phyloP scores from a whole-genome alignment of 352 stramenopile genomes.

The Pythium volutum region DNA sequence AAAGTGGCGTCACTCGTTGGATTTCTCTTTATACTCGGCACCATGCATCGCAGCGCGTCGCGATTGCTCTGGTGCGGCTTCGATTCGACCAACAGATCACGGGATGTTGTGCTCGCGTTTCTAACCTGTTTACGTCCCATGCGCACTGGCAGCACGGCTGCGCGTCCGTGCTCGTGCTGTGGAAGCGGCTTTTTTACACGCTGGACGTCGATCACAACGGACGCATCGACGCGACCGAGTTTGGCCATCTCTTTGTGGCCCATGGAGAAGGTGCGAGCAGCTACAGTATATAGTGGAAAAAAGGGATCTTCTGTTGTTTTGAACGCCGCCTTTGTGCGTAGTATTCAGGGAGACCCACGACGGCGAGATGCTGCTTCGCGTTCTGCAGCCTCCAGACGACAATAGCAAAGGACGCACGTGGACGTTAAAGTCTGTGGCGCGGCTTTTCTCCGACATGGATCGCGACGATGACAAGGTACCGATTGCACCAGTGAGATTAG shows the following conservation, averaged over 20 bases:
- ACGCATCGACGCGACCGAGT: constrained; percentile 52
- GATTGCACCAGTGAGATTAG: background rate
- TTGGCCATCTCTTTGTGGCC: constrained; percentile 40
- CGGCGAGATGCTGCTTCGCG: constrained; percentile 33
- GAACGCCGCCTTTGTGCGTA: constrained; percentile 20
- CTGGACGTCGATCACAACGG: constrained; percentile 56
- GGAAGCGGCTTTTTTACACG: constrained; percentile 74
- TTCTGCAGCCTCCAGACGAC: constrained; percentile 24
- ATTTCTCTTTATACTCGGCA: constrained; percentile 11
- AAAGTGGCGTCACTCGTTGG: background rate
- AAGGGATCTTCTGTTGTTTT: no score
- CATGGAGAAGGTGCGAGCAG: constrained; percentile 33
- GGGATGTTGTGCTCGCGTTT: background rate
- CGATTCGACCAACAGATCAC: background rate
- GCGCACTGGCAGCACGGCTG: constrained; percentile 9
- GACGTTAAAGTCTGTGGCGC: constrained; percentile 19
- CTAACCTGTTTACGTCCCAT: constrained; percentile 1
- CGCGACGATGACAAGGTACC: constrained; percentile 43
- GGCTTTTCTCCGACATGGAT: constrained; percentile 51
- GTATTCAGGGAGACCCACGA: constrained; percentile 31
- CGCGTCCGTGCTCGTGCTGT: constrained; percentile 24
- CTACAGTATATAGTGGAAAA: no score
- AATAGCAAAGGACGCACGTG: background rate
- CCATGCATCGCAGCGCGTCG: constrained; percentile 5
- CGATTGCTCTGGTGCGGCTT: constrained; percentile 1